Conservation (phyloP, 192 early-diverging fungal species). For the Globomyces pollinis-pini region DNA sequence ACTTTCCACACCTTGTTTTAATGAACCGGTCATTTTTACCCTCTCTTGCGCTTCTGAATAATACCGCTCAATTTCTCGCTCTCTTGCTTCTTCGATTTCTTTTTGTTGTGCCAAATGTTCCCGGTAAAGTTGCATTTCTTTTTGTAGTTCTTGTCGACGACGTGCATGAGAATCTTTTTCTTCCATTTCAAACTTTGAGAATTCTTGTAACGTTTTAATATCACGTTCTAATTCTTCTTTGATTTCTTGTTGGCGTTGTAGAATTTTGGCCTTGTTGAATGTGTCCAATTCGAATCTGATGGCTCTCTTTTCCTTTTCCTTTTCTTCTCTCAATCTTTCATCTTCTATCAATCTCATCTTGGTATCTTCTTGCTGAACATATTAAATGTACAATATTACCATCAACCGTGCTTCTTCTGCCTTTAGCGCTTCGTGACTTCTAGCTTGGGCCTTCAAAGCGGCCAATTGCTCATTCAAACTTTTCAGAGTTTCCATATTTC, state of each 20-base stretch:
- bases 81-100: slow-evolving; percentile 25
- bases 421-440: slow-evolving; percentile 39
- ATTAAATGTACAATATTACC: slow-evolving; percentile 19
- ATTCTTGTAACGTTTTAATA: slow-evolving; percentile 34
- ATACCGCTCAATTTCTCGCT: slow-evolving; percentile 30
- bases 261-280: slow-evolving; percentile 37
- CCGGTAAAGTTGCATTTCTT: slow-evolving; percentile 40
- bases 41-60: slow-evolving; percentile 36
- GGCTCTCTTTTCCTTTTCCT: slow-evolving; percentile 29
- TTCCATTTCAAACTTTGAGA: slow-evolving; percentile 30
- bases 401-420: slow-evolving; percentile 40
- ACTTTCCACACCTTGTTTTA: slow-evolving; percentile 30
- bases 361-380: slow-evolving; percentile 38
- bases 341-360: slow-evolving; percentile 35
- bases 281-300: slow-evolving; percentile 38
- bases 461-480: slow-evolving; percentile 37
- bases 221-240: slow-evolving; percentile 35
- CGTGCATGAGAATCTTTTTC: slow-evolving; percentile 25
- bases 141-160: slow-evolving; percentile 24
- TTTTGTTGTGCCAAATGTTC: slow-evolving; percentile 33
- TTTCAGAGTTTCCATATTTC: slow-evolving; percentile 28
- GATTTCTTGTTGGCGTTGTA: slow-evolving; percentile 25
- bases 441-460: slow-evolving; percentile 25
- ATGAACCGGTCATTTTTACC: slow-evolving; percentile 19
- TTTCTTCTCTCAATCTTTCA: slow-evolving; percentile 25